Evolutionary conservation across 108 stramenopile genomes (phyloP).

Genomic region (Fragilaria crotonensis): DNA sequence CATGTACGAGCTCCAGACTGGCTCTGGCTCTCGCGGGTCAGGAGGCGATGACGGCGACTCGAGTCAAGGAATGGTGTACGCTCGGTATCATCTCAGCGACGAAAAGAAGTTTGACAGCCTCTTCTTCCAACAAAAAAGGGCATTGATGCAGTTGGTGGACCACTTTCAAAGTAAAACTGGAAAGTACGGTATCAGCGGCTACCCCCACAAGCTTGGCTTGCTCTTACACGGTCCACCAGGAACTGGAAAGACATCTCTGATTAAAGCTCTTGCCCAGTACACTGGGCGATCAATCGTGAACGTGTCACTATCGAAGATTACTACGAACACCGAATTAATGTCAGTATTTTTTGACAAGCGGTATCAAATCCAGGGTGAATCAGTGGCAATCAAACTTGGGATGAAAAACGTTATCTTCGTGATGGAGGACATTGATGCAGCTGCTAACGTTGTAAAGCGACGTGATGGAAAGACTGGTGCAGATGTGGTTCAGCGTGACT

Average conservation of each 20-base stretch:
- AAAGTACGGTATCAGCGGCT: constrained; percentile 68
- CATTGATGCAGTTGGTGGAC: constrained; percentile 32
- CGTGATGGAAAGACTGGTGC: constrained; percentile 30
- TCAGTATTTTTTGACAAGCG: constrained; percentile 63
- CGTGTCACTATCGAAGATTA: constrained; percentile 49
- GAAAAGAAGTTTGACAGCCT: constrained; percentile 67
- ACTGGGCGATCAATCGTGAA: constrained; percentile 71
- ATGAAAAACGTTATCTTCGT: constrained; percentile 76
- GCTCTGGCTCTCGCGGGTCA: not conserved
- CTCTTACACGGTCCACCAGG: constrained; percentile 83
- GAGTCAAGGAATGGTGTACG: constrained; percentile 22
- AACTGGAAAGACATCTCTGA: constrained; percentile 84
- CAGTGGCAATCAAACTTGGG: constrained; percentile 34
- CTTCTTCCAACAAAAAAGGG: constrained; percentile 68
- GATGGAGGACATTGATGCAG: constrained; percentile 82
- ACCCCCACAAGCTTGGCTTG: constrained; percentile 79
- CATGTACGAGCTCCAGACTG: constrained; percentile 39
- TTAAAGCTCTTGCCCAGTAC: constrained; percentile 67
- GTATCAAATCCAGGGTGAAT: constrained; percentile 36
- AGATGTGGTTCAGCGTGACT: not conserved
- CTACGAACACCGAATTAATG: constrained; percentile 68
- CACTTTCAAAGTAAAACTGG: constrained; percentile 49
- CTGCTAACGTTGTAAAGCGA: constrained; percentile 54
- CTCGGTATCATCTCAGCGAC: constrained; percentile 57
- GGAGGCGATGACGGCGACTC: constrained; percentile 7